A percentile compares a stretch with the other conserved stretches of the same genome.
Evolutionary conservation across 257 asterid genomes (phyloP).

Genomic region (Salvia splendens): DNA sequence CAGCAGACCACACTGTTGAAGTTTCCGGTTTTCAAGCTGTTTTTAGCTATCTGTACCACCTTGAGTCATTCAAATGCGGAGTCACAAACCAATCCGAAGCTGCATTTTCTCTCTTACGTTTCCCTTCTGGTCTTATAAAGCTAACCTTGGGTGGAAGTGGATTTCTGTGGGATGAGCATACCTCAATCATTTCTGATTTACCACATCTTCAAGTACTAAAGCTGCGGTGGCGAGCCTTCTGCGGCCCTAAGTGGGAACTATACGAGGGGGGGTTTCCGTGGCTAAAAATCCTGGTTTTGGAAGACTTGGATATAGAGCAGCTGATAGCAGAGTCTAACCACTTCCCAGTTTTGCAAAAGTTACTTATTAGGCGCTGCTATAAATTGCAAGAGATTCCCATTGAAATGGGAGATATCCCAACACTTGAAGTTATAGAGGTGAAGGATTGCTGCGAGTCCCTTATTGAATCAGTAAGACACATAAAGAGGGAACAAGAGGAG

Average conservation of each 20-base stretch:
- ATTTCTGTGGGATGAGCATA: constrained; percentile 5
- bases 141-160: constrained; percentile 26
- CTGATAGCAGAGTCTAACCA: background rate
- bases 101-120: background rate
- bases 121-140: background rate
- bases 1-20: background rate
- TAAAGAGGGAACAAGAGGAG: background rate
- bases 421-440: constrained; percentile 11
- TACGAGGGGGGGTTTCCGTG: background rate
- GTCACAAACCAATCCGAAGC: background rate
- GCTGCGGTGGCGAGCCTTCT: constrained; percentile 14
- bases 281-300: constrained; percentile 17
- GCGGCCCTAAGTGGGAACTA: constrained; percentile 8
- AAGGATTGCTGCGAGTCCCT: constrained; percentile 14
- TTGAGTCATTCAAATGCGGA: constrained; percentile 17
- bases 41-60: background rate
- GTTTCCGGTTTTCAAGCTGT: background rate
- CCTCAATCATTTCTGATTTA: background rate
- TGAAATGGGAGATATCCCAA: background rate
- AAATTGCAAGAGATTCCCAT: background rate
- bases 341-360: background rate
- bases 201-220: constrained; percentile 12
- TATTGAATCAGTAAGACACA: background rate
- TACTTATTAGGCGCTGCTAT: constrained; percentile 24
- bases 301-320: constrained; percentile 18